Conservation (phyloP, 306 rosid species). For the Carpinus fangiana region DNA sequence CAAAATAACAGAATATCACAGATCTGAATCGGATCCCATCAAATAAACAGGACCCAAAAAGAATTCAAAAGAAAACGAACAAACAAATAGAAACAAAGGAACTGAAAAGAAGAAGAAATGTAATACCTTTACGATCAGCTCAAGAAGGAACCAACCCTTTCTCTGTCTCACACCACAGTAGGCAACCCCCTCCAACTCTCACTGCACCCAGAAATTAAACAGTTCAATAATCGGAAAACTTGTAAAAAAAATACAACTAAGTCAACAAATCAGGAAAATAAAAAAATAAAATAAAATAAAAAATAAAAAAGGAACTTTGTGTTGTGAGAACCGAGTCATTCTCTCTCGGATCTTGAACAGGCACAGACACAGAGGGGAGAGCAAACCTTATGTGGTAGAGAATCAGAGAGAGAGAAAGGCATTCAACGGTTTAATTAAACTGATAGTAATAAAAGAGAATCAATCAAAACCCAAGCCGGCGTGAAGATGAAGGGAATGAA, state of each 20-base stretch:
- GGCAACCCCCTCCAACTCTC: conserved; percentile 22
- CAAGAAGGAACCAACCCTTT: neutral
- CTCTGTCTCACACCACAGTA: conserved; percentile 29
- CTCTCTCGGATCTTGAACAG: conserved; percentile 3
- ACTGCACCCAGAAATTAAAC: conserved; percentile 24
- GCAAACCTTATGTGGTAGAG: neutral
- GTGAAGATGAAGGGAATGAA: neutral
- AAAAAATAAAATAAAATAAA: neutral
- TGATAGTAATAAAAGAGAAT: neutral
- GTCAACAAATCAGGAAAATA: neutral
- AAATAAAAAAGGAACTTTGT: neutral
- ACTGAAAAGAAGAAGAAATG: neutral
- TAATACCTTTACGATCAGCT: conserved; percentile 29
- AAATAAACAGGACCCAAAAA: conserved; percentile 7
- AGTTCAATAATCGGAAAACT: neutral
- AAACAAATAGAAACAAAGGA: neutral
- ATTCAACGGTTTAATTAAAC: conserved; percentile 17
- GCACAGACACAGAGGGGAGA: neutral
- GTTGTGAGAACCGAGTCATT: conserved; percentile 13
- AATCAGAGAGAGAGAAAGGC: conserved; percentile 7
- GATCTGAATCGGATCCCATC: conserved; percentile 69
- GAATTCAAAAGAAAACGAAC: conserved; percentile 7
- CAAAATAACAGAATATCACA: conserved; percentile 39
- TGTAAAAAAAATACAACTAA: neutral
- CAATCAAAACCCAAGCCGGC: conserved; percentile 7